A percentile compares a stretch with the other conserved stretches of the same genome.
Evolutionary conservation across 768 basidiomycete species (phyloP).

Genomic region (Collybia sordida): DNA sequence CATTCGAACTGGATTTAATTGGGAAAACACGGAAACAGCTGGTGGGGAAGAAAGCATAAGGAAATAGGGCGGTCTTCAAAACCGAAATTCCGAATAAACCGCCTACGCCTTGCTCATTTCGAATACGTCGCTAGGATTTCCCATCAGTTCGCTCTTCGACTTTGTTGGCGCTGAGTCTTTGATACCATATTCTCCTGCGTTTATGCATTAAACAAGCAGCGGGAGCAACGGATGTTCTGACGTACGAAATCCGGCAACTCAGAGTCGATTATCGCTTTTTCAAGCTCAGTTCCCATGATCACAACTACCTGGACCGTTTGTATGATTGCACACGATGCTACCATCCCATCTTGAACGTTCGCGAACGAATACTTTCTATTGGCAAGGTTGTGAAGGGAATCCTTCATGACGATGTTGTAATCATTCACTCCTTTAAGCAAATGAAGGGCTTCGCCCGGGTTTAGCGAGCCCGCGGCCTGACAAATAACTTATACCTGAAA

Average conservation of each 20-base stretch:
- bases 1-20: too few relatives aligned
- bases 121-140: too few relatives aligned
- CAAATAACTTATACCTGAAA: neutral
- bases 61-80: too few relatives aligned
- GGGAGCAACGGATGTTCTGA: neutral
- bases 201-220: too few relatives aligned
- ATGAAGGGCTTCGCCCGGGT: slow-evolving; percentile 19
- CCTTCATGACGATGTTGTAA: slow-evolving; percentile 13
- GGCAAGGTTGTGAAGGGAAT: slow-evolving; percentile 17
- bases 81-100: too few relatives aligned
- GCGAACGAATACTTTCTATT: slow-evolving; percentile 21
- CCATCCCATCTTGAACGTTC: slow-evolving; percentile 15
- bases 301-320: too few relatives aligned
- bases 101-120: too few relatives aligned
- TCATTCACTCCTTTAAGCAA: slow-evolving; percentile 18
- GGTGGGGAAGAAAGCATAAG: too few relatives aligned
- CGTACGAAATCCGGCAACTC: slow-evolving; percentile 5
- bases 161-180: too few relatives aligned
- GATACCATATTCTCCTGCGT: too few relatives aligned
- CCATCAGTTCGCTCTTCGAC: too few relatives aligned
- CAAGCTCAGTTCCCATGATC: neutral
- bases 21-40: too few relatives aligned
- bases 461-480: slow-evolving; percentile 6
- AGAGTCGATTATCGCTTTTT: neutral
- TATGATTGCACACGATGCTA: neutral